phyloP scores from a whole-genome alignment of 202 grass and related monocot genomes.

The Saccharum hybrid region DNA sequence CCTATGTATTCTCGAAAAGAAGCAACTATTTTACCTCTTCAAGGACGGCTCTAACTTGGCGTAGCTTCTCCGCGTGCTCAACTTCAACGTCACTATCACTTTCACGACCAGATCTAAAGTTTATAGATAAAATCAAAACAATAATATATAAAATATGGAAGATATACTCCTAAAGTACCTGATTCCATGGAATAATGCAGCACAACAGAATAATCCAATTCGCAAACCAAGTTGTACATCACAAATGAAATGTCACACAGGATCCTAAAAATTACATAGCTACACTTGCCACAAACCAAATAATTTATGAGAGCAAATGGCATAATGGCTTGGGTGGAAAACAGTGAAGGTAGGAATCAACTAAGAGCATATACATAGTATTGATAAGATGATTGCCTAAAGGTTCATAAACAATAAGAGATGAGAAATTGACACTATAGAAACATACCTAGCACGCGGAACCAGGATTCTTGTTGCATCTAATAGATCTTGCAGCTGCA shows the following conservation, averaged over 20 bases:
- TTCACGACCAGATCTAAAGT: constrained; percentile 88
- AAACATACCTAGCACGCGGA: constrained; percentile 72
- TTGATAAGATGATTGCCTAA: constrained; percentile 30
- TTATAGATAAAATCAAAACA: constrained; percentile 35
- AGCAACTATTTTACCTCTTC: constrained; percentile 73
- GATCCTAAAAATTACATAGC: constrained; percentile 20
- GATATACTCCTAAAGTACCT: constrained; percentile 2
- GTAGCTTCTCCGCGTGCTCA: constrained; percentile 95
- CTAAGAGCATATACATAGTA: neutral
- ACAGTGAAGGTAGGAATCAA: constrained; percentile 5
- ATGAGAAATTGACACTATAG: constrained; percentile 1
- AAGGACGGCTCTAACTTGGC: constrained; percentile 98
- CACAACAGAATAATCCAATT: constrained; percentile 5
- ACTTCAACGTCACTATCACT: constrained; percentile 98
- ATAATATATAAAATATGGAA: constrained; percentile 29
- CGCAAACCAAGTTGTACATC: neutral
- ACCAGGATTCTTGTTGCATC: constrained; percentile 96
- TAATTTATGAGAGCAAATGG: constrained; percentile 30
- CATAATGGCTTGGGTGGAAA: constrained; percentile 18
- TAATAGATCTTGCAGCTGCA: constrained; percentile 97
- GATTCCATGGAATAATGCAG: constrained; percentile 17
- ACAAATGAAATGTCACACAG: constrained; percentile 9
- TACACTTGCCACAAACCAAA: constrained; percentile 27
- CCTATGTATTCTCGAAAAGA: neutral
- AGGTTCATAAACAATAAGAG: too few species aligned